Evolutionary conservation across 257 asterid species (phyloP).

Genomic region (Asclepias syriaca): DNA sequence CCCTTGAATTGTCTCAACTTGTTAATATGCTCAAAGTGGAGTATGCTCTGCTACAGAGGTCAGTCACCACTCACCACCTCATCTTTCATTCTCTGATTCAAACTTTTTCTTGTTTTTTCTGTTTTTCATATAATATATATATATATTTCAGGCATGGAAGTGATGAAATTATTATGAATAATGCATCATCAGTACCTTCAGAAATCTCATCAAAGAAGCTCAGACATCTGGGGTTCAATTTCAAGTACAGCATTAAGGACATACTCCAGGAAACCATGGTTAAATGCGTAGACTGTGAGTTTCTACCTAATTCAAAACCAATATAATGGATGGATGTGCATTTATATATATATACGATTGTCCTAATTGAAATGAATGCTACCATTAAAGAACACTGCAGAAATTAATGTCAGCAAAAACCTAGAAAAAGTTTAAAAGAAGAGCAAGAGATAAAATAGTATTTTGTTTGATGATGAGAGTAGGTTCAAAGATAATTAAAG

Average conservation of each 20-base stretch:
- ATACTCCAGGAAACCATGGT: constrained; percentile 45
- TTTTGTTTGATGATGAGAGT: too few species aligned
- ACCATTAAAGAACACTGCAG: too few species aligned
- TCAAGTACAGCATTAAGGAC: constrained; percentile 43
- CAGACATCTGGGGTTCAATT: constrained; percentile 58
- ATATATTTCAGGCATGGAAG: constrained; percentile 24
- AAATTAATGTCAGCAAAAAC: too few species aligned
- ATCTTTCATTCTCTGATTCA: not conserved
- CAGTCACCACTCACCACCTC: not conserved
- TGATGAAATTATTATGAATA: constrained; percentile 18
- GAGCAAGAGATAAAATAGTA: too few species aligned
- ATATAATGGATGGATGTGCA: not conserved
- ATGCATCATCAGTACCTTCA: constrained; percentile 24
- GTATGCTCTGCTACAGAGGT: constrained; percentile 49
- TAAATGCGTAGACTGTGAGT: constrained; percentile 40
- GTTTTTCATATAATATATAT: too few species aligned
- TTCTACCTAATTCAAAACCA: constrained; percentile 20
- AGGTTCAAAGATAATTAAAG: too few species aligned
- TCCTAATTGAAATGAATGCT: too few species aligned
- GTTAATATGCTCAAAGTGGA: constrained; percentile 33
- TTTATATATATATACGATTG: too few species aligned
- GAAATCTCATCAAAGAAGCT: constrained; percentile 67
- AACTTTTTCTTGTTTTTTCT: not conserved
- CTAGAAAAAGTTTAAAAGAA: too few species aligned
- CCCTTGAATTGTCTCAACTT: constrained; percentile 46